Base-by-base conservation (phyloP, 768 basidiomycete species). In the Collybiopsis luxurians region DNA sequence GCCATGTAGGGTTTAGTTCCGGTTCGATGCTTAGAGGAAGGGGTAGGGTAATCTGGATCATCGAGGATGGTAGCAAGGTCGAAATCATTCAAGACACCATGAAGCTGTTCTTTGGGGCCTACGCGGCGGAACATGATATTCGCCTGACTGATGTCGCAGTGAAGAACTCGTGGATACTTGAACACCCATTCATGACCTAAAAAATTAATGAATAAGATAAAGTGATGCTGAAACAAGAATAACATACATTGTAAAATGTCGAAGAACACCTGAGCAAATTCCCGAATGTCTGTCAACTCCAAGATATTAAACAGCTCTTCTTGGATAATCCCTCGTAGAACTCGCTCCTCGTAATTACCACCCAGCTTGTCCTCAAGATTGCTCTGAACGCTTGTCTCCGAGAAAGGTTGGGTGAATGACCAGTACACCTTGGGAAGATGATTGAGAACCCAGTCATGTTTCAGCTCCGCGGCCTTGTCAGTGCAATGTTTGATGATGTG, bases 31-130 rank as follows among this genome's bases (percentile, higher is more conserved):
- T 53, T 10, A 3, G 51, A 53, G 1, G 38, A 28, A 5, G 51
- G 38, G 2, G 17, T 24, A 6, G 13, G n/a, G 11, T 23, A 4
- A 5, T 13, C 7, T 2, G 21, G 1, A 13, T 36, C 30, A 3
- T 19, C 1, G 26, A 26, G 30, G 3, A 21, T n/a, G n/a, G n/a
- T 10, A 2, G 51, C 21, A 26, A 53, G 51, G 26, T 53, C 51
- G 23, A 34, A 53, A 12, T 40, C 51, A n/a, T 53, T 53, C 38
- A 53, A 40, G 13, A 53, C 51, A 11, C 51, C 51, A 19, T 53
- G 40, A n/a, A n/a, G n/a, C n/a, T n/a, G n/a, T 19, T 39, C 31
- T 13, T 30, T 39, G 15, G 26, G 36, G 23, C 40, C 34, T 1
- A 26, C 40, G 3, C 4, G 19, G 9, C 51, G 34, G 24, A 53